Evolutionary conservation across 2,329 filamentous ascomycete species (phyloP), one percentile per base, ranked within the genome.

Genomic region (Fusarium torreyae): DNA sequence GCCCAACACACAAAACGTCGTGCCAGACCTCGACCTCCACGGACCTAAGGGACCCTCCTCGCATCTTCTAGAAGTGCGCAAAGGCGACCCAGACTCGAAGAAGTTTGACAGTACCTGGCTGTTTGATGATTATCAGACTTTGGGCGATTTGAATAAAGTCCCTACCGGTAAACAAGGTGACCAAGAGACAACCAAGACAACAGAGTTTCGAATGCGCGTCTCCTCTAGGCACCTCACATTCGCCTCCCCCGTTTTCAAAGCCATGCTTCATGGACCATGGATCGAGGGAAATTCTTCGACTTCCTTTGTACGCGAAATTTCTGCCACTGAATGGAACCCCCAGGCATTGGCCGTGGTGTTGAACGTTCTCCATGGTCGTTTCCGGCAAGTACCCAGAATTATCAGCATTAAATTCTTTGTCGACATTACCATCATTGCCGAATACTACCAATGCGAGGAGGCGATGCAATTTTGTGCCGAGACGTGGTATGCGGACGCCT

Each of bases 371-470:
- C 67, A 70, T 13, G 57, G 61, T 3, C 62, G 46, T 11, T 4
- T 62, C 7, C 1, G 9, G 0, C 20, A 24, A 3, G 20, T 63
- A 1, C 65, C 67, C 0, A 22, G 7, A 0, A 2, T 13, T 0
- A 3, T 39, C 0, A 31, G 26, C 15, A 3, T 54, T 2, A 45
- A 52, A 1, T 61, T 43, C 1, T 2, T 45, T 33, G 9, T 17
- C 1, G 1, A 48, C 5, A 17, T 68, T 2, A 50, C 57, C 11
- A 8, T 20, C 1, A 38, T 70, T n/a, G 38, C 63, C 1, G 57
- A 66, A 2, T 58, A 68, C 11, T 70, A 70, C 4, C 11, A 55
- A 13, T 52, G 20, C 1, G 31, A 60, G 7, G 52, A 60, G 20
- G 24, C 22, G 1, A 1, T 68, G 1, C 40, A 66, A 1, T 18